Percentiles rank a stretch among this genome's conserved stretches.
These are phyloP conservation scores for Blastobotrys elegans DNA, from an alignment of 1,139 yeast species.

Conservation along the genomic window DNA sequence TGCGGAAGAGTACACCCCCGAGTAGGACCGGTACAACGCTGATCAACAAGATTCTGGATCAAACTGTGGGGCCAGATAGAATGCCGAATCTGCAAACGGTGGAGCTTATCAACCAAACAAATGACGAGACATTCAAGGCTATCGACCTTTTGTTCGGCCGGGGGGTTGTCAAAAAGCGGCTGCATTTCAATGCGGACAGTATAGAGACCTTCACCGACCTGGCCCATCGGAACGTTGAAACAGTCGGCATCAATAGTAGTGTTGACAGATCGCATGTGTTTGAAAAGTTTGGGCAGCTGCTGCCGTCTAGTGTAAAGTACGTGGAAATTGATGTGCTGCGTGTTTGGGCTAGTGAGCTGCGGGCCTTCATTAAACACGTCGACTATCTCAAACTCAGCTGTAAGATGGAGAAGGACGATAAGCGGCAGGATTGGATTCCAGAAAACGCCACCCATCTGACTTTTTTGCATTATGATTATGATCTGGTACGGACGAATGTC, in stretches of 20 bases:
- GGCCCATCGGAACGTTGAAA: neutral
- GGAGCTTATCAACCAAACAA: neutral
- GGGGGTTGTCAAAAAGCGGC: neutral
- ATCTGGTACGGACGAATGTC: neutral
- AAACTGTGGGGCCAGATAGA: neutral
- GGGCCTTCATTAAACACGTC: neutral
- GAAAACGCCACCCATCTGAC: neutral
- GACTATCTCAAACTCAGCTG: neutral
- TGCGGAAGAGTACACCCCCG: neutral
- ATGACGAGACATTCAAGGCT: neutral
- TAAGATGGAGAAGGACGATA: neutral
- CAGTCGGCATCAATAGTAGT: neutral
- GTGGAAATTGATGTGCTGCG: neutral
- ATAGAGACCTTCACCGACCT: neutral
- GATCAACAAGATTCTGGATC: neutral
- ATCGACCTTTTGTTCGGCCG: neutral
- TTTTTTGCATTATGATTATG: conserved; percentile 1
- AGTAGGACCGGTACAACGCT: neutral
- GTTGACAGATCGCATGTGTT: neutral
- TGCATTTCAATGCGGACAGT: neutral
- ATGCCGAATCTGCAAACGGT: neutral
- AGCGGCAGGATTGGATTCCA: neutral
- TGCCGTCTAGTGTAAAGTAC: neutral
- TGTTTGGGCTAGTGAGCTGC: neutral
- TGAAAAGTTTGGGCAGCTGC: neutral